A percentile compares a stretch with the other conserved stretches of the same genome.
Evolutionary conservation across 2,329 filamentous ascomycete species (phyloP).

Genomic region (Aspergillus latus): DNA sequence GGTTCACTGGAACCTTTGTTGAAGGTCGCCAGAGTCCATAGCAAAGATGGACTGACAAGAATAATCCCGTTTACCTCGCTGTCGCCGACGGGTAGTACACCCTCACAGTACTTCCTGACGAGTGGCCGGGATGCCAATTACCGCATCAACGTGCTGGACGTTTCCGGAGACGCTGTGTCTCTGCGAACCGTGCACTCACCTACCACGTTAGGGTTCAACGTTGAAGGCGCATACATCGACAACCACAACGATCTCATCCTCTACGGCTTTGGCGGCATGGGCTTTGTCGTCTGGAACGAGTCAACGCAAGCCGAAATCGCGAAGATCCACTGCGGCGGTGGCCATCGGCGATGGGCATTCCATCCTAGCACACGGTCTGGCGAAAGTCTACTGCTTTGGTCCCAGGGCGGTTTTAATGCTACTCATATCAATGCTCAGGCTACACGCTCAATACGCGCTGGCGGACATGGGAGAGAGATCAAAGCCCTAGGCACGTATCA

Average conservation of each 20-base stretch:
- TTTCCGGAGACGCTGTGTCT: slow-evolving; percentile 14
- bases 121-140: slow-evolving; percentile 77
- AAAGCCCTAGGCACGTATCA: slow-evolving; percentile 58
- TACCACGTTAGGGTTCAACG: slow-evolving; percentile 70
- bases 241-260: slow-evolving; percentile 61
- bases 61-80: slow-evolving; percentile 44
- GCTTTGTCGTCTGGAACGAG: slow-evolving; percentile 81
- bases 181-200: slow-evolving; percentile 63
- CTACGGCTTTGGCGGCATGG: slow-evolving; percentile 76
- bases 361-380: slow-evolving; percentile 26
- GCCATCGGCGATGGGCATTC: slow-evolving; percentile 74
- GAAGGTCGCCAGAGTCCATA: slow-evolving; percentile 43
- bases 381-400: slow-evolving; percentile 68
- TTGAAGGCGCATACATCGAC: slow-evolving; percentile 70
- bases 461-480: slow-evolving; percentile 86
- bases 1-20: slow-evolving; percentile 25
- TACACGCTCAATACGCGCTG: slow-evolving; percentile 58
- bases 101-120: slow-evolving; percentile 56
- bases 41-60: slow-evolving; percentile 66
- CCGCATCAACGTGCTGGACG: slow-evolving; percentile 57
- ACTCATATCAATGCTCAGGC: slow-evolving; percentile 41
- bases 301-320: slow-evolving; percentile 67
- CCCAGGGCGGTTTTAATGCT: slow-evolving; percentile 62
- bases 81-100: slow-evolving; percentile 16
- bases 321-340: slow-evolving; percentile 77